These are phyloP conservation scores for Lactifluus rugatus DNA, from an alignment of 768 basidiomycete genomes.

Conservation along the genomic window DNA sequence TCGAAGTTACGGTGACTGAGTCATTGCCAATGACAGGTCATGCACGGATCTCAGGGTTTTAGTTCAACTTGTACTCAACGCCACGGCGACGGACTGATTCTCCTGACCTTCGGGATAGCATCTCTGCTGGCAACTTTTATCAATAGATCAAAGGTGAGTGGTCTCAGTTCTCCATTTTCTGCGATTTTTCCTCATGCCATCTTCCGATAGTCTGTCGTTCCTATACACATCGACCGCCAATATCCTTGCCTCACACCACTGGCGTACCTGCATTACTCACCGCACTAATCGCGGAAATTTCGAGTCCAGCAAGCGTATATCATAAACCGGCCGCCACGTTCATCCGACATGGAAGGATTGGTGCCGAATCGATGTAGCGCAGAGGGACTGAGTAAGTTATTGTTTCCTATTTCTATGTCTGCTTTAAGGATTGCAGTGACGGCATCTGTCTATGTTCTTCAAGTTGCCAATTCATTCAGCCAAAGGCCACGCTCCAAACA, in stretches of 20 bases:
- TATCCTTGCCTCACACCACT: constrained; percentile 84
- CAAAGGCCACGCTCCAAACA: constrained; percentile 79
- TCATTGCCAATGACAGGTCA: no score
- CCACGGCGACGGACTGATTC: constrained; percentile 97
- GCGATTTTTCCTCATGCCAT: background rate
- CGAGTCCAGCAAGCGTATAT: constrained; percentile 89
- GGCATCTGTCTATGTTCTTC: constrained; percentile 25
- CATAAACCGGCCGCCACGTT: constrained; percentile 97
- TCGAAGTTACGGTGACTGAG: no score
- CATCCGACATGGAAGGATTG: constrained; percentile 82
- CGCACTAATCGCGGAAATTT: constrained; percentile 85
- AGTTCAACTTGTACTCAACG: constrained; percentile 82
- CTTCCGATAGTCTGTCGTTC: constrained; percentile 58
- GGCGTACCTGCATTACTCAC: constrained; percentile 82
- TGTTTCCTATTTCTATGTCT: background rate
- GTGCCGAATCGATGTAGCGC: constrained; percentile 67
- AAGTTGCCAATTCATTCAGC: constrained; percentile 59
- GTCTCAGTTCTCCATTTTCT: background rate
- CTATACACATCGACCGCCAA: constrained; percentile 88
- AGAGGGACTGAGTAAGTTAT: constrained; percentile 49
- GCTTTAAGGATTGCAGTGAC: no score
- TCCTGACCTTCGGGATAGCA: constrained; percentile 92
- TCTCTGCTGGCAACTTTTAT: constrained; percentile 93
- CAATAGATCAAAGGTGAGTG: constrained; percentile 88
- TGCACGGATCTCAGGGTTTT: constrained; percentile 84